A percentile compares a stretch with the other conserved stretches of the same genome.
Evolutionary conservation across 805 yeast genomes (phyloP).

Genomic region (Tetrapisispora taiwanensis): DNA sequence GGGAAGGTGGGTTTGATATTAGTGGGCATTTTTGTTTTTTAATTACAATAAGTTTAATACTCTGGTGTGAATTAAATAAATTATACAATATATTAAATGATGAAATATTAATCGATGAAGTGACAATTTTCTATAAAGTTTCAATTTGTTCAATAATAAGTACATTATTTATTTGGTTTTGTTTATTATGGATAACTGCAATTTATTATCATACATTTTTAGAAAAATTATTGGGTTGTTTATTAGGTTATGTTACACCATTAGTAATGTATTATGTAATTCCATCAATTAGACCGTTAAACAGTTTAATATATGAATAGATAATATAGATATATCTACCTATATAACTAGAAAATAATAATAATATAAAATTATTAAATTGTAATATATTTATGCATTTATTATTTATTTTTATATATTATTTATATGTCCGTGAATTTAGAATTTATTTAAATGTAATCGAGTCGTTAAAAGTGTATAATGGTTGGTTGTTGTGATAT

Average conservation of each 20-base stretch:
- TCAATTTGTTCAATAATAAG: slow-evolving; percentile 4
- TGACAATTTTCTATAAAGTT: slow-evolving; percentile 4
- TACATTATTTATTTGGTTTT: slow-evolving; percentile 42
- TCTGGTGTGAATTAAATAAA: slow-evolving; percentile 29
- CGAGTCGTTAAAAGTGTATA: too few relatives aligned
- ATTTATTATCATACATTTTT: slow-evolving; percentile 69
- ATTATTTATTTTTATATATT: background rate
- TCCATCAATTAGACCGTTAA: slow-evolving; percentile 10
- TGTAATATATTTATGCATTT: background rate
- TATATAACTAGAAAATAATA: too few relatives aligned
- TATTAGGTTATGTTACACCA: slow-evolving; percentile 50
- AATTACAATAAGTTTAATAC: slow-evolving; percentile 33
- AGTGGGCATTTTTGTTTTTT: slow-evolving; percentile 45
- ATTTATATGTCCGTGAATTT: too few relatives aligned
- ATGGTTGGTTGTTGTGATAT: too few relatives aligned
- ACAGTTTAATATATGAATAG: background rate
- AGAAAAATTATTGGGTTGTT: slow-evolving; percentile 66
- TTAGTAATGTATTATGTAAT: slow-evolving; percentile 33
- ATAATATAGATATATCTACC: too few relatives aligned
- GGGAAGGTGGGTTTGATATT: slow-evolving; percentile 44
- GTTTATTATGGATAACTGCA: slow-evolving; percentile 56
- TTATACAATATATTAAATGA: slow-evolving; percentile 8
- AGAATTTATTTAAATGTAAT: too few relatives aligned
- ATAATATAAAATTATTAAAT: too few relatives aligned
- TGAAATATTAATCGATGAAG: slow-evolving; percentile 4